Base-by-base conservation (phyloP, 2,329 filamentous ascomycete species). In the Penicillium freii region DNA sequence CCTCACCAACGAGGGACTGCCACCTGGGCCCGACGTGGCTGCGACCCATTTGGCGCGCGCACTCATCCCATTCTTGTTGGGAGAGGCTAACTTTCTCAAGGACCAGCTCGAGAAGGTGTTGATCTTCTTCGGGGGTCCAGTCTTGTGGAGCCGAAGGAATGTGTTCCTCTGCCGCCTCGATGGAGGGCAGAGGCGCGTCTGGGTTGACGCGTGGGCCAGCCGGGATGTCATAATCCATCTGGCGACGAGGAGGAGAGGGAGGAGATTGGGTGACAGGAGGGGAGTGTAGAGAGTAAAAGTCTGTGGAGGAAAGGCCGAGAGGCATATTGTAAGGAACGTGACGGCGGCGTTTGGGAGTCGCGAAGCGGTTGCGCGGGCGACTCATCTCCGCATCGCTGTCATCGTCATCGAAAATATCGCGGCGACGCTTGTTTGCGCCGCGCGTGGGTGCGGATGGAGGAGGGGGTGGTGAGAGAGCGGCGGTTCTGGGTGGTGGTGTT, bases 291-390 rank as follows among this genome's bases (percentile, higher is more conserved):
- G 75, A 73, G 56, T 76, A 74, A 58, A 80, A 80, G 58, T 80
- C 78, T 19, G 74, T 69, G 13, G 68, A 70, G 9, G 72, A 71
- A 9, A 81, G 67, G 19, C 78, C 78, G 4, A 78, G 65, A 0
- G 78, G 78, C 34, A 81, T 64, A n/a, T 78, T 68, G 36, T 73
- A 72, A 2, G 78, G 78, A 11, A 72, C 65, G 25, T 74, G 70
- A 19, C 77, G 71, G 39, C 66, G 72, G 59, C 78, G 74, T 63
- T 81, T 81, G 5, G 78, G 78, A 11, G 78, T 81, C 4, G 74
- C 73, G 55, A 73, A 71, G 38, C 64, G 68, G 45, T 68, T 60
- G 39, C 62, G 61, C 34, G 40, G 38, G 55, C 52, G 47, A 34
- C 55, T 42, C 23, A 56, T 58, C 39, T 58, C 54, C 13, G 31